Evolutionary conservation across 148 eudicot genomes (phyloP), one percentile per base, ranked within the genome.

Genomic region (Camellia japonica): DNA sequence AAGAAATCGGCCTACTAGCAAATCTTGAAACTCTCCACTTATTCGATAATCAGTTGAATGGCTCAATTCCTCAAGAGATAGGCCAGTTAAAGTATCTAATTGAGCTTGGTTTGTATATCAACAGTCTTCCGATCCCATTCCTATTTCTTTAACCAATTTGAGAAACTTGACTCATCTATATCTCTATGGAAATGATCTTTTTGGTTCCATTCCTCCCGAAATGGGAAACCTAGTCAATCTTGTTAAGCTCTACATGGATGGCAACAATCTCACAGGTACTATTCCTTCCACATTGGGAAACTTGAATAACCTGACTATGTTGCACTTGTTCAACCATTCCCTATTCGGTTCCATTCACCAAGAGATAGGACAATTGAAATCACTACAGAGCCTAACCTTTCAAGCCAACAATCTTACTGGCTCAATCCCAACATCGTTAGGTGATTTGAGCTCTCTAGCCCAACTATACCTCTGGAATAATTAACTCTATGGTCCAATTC

Each of bases 371-470:
- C 52, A 74, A 10, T 38, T 84, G 74, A 80, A 47, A 76, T 77
- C 72, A 13, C 78, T 87, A 0, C 11, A 71, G 2, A 74, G 77
- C 79, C 83, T 87, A 38, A 43, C 80, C 78, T 71, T 80, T 71
- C 71, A 85, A 23, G 63, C 75, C 44, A 87, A 87, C 80, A 84
- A 84, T 71, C 86, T 87, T 15, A 84, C 85, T 67, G 89, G 89
- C 14, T 42, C 83, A 0, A n/a, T 87, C 51, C 89, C 87, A 16
- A 30, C 85, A 55, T 77, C 87, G 0, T 38, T 87, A 1, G 54
- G 73, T 18, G 11, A 46, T 46, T 23, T 69, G 19, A 69, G 20
- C 54, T 44, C 54, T 30, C 84, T 86, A 18, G 52, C 55, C 2
- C 16, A 78, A 18, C 16, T 83, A 41, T 78, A 78, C 3, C 78